Conservation (phyloP, 2,329 filamentous ascomycete genomes). For the Cytospora chrysosperma region DNA sequence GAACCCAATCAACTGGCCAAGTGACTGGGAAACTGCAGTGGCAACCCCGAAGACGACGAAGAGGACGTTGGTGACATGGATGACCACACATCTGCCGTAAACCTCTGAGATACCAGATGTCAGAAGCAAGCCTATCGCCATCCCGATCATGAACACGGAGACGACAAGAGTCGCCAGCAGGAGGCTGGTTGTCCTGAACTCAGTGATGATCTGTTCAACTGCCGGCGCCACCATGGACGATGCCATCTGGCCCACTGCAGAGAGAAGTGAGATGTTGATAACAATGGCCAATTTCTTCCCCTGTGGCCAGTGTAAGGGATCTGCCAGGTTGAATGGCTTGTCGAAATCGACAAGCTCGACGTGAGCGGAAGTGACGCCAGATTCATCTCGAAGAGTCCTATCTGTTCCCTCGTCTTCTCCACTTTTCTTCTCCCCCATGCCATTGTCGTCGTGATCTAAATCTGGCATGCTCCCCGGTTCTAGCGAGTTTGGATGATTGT, state of each 20-base stretch:
- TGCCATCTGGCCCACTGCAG: constrained; percentile 19
- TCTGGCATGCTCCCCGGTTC: background rate
- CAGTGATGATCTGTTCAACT: constrained; percentile 22
- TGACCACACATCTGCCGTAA: constrained; percentile 25
- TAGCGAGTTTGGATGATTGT: background rate
- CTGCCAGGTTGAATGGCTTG: background rate
- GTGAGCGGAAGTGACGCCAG: background rate
- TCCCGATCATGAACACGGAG: constrained; percentile 26
- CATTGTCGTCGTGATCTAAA: background rate
- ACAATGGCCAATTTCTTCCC: constrained; percentile 6
- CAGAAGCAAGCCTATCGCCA: constrained; percentile 24
- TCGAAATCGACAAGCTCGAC: background rate
- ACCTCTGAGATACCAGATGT: constrained; percentile 26
- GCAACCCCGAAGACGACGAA: constrained; percentile 27
- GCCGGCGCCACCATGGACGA: constrained; percentile 28
- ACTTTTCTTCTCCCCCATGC: background rate
- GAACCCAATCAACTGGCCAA: constrained; percentile 1
- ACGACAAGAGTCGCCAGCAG: constrained; percentile 24
- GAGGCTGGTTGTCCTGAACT: constrained; percentile 24
- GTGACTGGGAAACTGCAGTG: constrained; percentile 15
- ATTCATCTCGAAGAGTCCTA: background rate
- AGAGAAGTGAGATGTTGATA: constrained; percentile 12
- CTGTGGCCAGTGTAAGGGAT: background rate
- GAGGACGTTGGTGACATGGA: constrained; percentile 24
- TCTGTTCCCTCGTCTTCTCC: background rate